Percentiles rank a stretch among this genome's conserved stretches.
Conservation (phyloP, 805 yeast genomes). For the Ogataea nonfermentans region DNA sequence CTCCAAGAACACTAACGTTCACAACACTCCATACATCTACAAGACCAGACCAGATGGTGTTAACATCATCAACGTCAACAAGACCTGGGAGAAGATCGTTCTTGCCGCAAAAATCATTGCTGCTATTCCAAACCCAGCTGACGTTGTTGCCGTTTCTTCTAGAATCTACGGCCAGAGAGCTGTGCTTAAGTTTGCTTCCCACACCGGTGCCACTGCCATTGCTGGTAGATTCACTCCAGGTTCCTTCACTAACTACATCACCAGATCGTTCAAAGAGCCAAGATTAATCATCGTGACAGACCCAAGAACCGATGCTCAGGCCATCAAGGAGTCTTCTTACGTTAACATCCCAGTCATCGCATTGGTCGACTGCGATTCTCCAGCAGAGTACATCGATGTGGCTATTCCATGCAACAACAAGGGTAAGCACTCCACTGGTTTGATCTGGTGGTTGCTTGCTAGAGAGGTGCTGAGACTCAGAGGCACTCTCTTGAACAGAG, state of each 20-base stretch:
- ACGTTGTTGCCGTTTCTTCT: slow-evolving; percentile 97
- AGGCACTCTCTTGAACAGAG: slow-evolving; percentile 95
- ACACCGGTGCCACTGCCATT: slow-evolving; percentile 99
- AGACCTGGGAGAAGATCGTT: slow-evolving; percentile 99
- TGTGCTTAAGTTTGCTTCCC: slow-evolving; percentile 98
- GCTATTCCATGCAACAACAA: slow-evolving; percentile 99
- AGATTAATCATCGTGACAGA: slow-evolving; percentile 98
- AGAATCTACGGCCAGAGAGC: slow-evolving; percentile 99
- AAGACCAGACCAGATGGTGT: slow-evolving; percentile 99
- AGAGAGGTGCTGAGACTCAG: slow-evolving; percentile 99
- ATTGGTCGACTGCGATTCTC: slow-evolving; percentile 97
- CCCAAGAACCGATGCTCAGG: slow-evolving; percentile 99
- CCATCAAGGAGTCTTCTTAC: slow-evolving; percentile 99
- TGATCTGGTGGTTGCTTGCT: slow-evolving; percentile 98
- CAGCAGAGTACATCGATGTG: slow-evolving; percentile 98
- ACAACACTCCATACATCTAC: slow-evolving; percentile 95
- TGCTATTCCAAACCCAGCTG: slow-evolving; percentile 97
- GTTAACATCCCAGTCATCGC: slow-evolving; percentile 99
- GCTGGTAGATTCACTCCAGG: slow-evolving; percentile 99
- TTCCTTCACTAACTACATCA: slow-evolving; percentile 99
- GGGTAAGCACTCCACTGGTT: slow-evolving; percentile 99
- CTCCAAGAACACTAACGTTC: slow-evolving; percentile 99
- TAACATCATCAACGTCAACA: slow-evolving; percentile 95
- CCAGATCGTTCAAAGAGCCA: slow-evolving; percentile 99
- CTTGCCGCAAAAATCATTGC: slow-evolving; percentile 99